Evolutionary conservation across 352 stramenopile species (phyloP).

Genomic region (Saprolegnia diclina): DNA sequence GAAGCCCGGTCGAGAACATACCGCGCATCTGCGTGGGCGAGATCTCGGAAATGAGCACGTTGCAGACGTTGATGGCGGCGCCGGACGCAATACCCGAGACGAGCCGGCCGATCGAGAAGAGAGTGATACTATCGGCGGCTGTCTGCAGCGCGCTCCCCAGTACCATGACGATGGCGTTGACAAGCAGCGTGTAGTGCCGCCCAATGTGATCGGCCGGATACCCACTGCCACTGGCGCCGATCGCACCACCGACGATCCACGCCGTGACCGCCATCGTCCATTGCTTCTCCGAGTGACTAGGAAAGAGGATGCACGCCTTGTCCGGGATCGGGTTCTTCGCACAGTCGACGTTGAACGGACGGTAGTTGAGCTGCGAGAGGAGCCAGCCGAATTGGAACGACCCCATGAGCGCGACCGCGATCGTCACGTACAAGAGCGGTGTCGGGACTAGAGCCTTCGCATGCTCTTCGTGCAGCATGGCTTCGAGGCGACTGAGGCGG

Average conservation of each 20-base stretch:
- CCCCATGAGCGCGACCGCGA: conserved; percentile 43
- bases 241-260: conserved; percentile 43
- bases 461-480: conserved; percentile 25
- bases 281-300: conserved; percentile 35
- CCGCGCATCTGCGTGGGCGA: conserved; percentile 32
- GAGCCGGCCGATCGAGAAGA: conserved; percentile 39
- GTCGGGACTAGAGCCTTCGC: conserved; percentile 12
- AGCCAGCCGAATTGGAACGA: conserved; percentile 54
- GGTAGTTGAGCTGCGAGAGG: conserved; percentile 60
- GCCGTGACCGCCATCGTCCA: conserved; percentile 40
- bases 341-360: conserved; percentile 48
- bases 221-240: conserved; percentile 34
- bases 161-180: conserved; percentile 40
- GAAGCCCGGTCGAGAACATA: conserved; percentile 31
- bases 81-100: conserved; percentile 39
- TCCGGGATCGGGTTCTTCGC: conserved; percentile 32
- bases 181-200: conserved; percentile 32
- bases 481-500: conserved; percentile 21
- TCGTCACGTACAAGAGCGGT: conserved; percentile 43
- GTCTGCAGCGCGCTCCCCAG: conserved; percentile 33
- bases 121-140: conserved; percentile 29
- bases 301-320: conserved; percentile 40
- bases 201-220: conserved; percentile 34
- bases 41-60: conserved; percentile 39
- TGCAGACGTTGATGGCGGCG: conserved; percentile 38